phyloP scores from a whole-genome alignment of 2,329 filamentous ascomycete genomes.

The Setomelanomma holmii region DNA sequence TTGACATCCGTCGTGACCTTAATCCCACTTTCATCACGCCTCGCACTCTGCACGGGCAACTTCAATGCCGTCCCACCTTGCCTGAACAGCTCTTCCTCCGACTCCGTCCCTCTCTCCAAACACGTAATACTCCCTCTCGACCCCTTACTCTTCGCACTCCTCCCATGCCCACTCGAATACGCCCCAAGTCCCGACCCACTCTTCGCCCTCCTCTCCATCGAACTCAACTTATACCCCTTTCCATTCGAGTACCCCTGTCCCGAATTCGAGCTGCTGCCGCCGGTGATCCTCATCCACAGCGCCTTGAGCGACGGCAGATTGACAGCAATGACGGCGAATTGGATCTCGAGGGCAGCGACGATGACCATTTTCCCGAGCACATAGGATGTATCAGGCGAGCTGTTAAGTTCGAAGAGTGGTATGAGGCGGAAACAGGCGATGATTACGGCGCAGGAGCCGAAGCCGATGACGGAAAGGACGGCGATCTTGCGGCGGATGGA shows the following conservation, averaged over 20 bases:
- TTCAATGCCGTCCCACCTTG: constrained; percentile 4
- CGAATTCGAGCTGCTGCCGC: constrained; percentile 7
- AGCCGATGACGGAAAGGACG: constrained; percentile 32
- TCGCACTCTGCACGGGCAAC: not conserved
- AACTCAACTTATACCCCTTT: constrained; percentile 12
- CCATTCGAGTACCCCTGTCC: constrained; percentile 1
- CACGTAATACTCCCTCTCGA: constrained; percentile 18
- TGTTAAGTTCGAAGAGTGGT: constrained; percentile 29
- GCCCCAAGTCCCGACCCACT: not conserved
- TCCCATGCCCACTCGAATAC: not conserved
- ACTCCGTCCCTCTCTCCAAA: constrained; percentile 17
- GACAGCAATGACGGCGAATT: constrained; percentile 42
- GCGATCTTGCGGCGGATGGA: constrained; percentile 23
- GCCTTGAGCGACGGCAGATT: constrained; percentile 44
- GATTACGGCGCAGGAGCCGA: constrained; percentile 38
- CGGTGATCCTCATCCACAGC: constrained; percentile 30
- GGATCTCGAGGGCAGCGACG: constrained; percentile 40
- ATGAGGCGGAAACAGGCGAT: constrained; percentile 26
- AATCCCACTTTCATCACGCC: not conserved
- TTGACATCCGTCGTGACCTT: constrained; percentile 14
- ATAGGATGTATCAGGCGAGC: constrained; percentile 33
- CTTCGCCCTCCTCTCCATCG: constrained; percentile 4
- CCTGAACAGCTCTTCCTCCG: constrained; percentile 25
- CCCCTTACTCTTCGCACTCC: constrained; percentile 7
- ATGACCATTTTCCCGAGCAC: constrained; percentile 43